phyloP scores from a whole-genome alignment of 2,329 filamentous ascomycete genomes.

The Helicocarpus griseus region DNA sequence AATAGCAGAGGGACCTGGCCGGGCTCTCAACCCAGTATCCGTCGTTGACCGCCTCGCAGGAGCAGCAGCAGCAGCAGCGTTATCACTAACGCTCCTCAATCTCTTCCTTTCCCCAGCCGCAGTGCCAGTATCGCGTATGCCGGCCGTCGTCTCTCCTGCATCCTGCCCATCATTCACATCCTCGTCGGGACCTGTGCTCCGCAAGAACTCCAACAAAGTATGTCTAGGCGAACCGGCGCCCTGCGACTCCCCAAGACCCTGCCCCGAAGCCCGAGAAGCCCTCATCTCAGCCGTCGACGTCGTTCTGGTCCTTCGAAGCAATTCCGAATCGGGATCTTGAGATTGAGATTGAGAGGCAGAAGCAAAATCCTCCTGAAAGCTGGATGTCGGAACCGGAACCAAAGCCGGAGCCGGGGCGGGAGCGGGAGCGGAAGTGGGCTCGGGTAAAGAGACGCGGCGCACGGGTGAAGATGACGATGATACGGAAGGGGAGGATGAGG shows the following conservation, averaged over 20 bases:
- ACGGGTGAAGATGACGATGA: background rate
- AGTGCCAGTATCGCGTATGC: background rate
- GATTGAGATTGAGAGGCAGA: background rate
- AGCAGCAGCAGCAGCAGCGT: slow-evolving; percentile 13
- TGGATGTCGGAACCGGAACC: background rate
- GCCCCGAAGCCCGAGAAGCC: background rate
- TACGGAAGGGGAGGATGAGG: slow-evolving; percentile 12
- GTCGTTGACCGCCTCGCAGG: too few relatives aligned
- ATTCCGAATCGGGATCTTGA: too few relatives aligned
- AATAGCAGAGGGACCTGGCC: background rate
- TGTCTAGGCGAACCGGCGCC: background rate
- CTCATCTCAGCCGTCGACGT: background rate
- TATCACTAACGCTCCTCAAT: slow-evolving; percentile 27
- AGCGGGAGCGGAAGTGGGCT: slow-evolving; percentile 2
- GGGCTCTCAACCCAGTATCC: background rate
- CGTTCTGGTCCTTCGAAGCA: background rate
- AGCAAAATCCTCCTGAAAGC: background rate
- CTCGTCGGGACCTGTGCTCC: background rate
- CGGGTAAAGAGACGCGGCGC: background rate
- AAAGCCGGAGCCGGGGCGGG: background rate
- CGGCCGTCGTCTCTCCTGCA: background rate
- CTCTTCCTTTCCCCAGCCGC: slow-evolving; percentile 30
- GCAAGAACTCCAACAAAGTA: slow-evolving; percentile 5
- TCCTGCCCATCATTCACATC: background rate
- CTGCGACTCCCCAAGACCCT: too few relatives aligned